These are phyloP conservation scores for Oemleria cerasiformis DNA, from an alignment of 306 rosid species.

Conservation along the genomic window DNA sequence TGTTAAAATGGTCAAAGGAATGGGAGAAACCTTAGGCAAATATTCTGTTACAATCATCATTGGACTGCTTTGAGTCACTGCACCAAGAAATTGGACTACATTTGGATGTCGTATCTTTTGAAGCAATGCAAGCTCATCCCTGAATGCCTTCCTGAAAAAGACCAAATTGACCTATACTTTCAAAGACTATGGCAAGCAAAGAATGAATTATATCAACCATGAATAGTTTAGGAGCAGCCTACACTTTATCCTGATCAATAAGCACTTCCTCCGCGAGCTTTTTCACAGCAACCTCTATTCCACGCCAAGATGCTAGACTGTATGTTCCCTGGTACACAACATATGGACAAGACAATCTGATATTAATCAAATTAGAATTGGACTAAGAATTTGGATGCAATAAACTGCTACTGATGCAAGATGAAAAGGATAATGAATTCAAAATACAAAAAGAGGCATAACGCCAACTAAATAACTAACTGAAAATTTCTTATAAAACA, in stretches of 20 bases:
- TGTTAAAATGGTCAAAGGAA: background rate
- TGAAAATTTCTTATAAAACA: constrained; percentile 2
- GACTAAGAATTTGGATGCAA: too few species aligned
- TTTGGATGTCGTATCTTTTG: constrained; percentile 97
- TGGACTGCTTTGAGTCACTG: constrained; percentile 97
- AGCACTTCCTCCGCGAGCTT: constrained; percentile 68
- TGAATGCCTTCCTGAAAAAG: constrained; percentile 74
- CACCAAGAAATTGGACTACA: constrained; percentile 96
- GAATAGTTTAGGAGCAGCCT: constrained; percentile 31
- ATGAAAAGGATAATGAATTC: background rate
- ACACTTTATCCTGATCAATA: constrained; percentile 81
- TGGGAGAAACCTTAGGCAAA: constrained; percentile 81
- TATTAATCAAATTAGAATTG: too few species aligned
- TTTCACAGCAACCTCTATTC: constrained; percentile 90
- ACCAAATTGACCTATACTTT: constrained; percentile 22
- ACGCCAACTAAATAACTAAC: background rate
- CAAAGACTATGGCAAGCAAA: constrained; percentile 10
- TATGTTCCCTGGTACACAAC: constrained; percentile 70
- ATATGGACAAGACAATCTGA: background rate
- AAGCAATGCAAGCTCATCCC: constrained; percentile 84
- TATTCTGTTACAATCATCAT: constrained; percentile 98
- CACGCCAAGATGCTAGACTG: constrained; percentile 81
- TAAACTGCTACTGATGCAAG: background rate
- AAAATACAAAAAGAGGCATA: background rate
- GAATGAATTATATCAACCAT: background rate